Base-by-base conservation (phyloP, 805 yeast genomes). In the Candida takata region DNA sequence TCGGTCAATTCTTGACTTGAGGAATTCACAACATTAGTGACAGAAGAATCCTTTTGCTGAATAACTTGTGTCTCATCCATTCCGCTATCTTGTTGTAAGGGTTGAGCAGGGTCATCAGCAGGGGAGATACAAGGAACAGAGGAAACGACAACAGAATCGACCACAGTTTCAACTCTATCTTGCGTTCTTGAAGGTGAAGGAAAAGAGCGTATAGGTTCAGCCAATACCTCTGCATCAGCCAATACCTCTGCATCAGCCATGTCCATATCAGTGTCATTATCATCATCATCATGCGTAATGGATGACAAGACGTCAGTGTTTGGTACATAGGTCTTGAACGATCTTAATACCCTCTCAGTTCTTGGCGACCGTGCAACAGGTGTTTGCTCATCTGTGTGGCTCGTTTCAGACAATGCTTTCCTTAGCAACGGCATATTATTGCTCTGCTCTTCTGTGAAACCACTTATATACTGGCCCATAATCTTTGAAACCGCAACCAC, bases 1-100 rank as follows among this genome's bases (percentile, higher is more conserved):
- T 21, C 31, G 18, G 27, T 15, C 27, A 27, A 21, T 9, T 33
- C 36, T 23, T 19, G 36, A 17, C 31, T 27, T 12, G 31, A 21
- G 11, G 30, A 23, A 23, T 26, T 27, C 14, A 27, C 21, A 15
- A 15, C 36, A 9, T 16, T 16, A 19, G 29, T 13, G 11, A 14
- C 21, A 15, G 20, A 8, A 2, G 20, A 20, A n/a, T 15, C 26
- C 12, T 16, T n/a, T n/a, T 27, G 28, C 6, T 27, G 28, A 15
- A 27, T 34, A 8, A 21, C 21, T 15, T 27, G 31, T 10, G 36
- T 21, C 16, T 27, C 36, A 14, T 14, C 27, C 27, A 21, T 19
- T 8, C 23, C 21, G 5, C 17, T 11, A 19, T 20, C 16, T 5
- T 20, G 9, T 20, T 20, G 7, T 10, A 10, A 8, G 23, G 23